Evolutionary conservation across 805 yeast species (phyloP), one percentile per base, ranked within the genome.

Genomic region (Metschnikowia henanensis): DNA sequence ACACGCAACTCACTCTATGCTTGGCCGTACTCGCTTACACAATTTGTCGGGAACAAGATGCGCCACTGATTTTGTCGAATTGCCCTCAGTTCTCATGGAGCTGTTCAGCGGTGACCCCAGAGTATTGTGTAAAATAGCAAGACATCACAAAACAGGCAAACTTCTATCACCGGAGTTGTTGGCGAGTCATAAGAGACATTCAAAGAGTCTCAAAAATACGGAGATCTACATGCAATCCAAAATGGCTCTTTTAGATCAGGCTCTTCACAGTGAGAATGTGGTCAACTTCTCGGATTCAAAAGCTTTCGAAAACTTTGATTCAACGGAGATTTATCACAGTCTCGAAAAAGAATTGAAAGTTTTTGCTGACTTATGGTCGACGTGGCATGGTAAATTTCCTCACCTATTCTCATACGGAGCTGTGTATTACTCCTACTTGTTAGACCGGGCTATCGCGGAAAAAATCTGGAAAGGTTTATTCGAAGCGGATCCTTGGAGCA

Each of bases 1-100:
- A 0, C 99, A 94, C 64, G 98, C 98, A 1, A 86, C 94, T 80
- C 99, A 94, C 62, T 88, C 97, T 3, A 92, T 94, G 96, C 68
- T 94, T 17, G 99, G 98, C 0, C 76, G 92, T 49, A 94, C 99
- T 0, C 75, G 83, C 33, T 67, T 92, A 40, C 99, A 94, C 61
- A 94, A 90, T 61, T 84, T 92, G 7, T 83, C 95, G 26, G 99
- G 99, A 3, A 94, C 99, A 0, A 75, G 99, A 46, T 92, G 98
- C 61, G 86, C 88, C 4, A 88, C 98, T 0, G 99, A 94, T 62
- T 94, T 94, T 67, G 99, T 94, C 15, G 99, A 94, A 63, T 68
- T 94, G 34, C 99, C 99, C 1, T 89, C 97, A 12, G 92, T 94
- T n/a, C 64, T 94, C 43, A 92, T 91, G 96, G 99, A 94, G 61